Evolutionary conservation across 768 basidiomycete genomes (phyloP), one percentile per base, ranked within the genome.

Genomic region (Cantharellus anzutake): DNA sequence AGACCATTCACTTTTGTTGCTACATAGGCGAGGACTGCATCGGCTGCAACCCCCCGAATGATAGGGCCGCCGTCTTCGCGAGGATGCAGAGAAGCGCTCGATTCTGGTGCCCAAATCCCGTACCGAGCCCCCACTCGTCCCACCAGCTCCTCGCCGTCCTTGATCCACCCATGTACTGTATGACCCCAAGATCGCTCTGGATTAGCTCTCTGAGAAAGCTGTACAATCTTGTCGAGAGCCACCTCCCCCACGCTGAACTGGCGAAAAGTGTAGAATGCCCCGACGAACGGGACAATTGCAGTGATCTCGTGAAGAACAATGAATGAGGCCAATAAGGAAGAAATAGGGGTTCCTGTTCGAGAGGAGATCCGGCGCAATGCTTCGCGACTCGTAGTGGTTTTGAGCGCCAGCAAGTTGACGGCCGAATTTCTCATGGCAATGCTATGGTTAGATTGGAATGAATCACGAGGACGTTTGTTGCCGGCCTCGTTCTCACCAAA

Each of bases 291-390:
- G 0, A 80, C 74, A 57, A 92, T 66, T 0, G 91, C 89, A 0
- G 89, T 91, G 5, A 88, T 63, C 67, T 96, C 91, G 67, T 96
- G 92, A 2, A 96, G 74, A 58, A 92, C 71, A 3, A 78, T 81
- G 64, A 96, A 94, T 0, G 90, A 88, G 48, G 86, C 63, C 4
- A 78, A 63, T 63, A 96, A 77, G 5, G 88, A 89, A 1, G 88
- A 75, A 0, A 93, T 67, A 11, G 87, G 86, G 2, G 85, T 75
- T 16, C 84, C 80, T 16, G 88, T 88, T 42, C 82, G 78, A 3
- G 74, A 70, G 16, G 90, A 82, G 5, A 91, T 66, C 1, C 75
- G 71, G 16, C 74, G 71, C 40, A 92, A 76, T 0, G 78, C 77
- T 16, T 53, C 44, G 11, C 44, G 11, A 48, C 29, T 11, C 44